Evolutionary conservation across 1,139 yeast species (phyloP).

Genomic region (Candida tetrigidarum): DNA sequence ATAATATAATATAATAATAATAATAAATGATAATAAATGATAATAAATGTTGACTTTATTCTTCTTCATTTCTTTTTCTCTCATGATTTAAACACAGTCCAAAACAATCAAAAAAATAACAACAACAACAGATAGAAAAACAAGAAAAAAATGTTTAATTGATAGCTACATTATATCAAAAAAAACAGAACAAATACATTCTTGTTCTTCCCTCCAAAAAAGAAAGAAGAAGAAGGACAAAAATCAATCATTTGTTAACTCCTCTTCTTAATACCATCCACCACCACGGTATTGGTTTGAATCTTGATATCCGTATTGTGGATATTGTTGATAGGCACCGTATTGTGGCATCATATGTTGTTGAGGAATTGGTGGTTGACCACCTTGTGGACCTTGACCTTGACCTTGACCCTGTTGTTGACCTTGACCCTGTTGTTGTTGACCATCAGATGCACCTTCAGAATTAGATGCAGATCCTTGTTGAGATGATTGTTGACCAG

Average conservation of each 20-base stretch:
- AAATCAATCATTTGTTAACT: too few relatives aligned
- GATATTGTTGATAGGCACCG: conserved; percentile 53
- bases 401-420: conserved; percentile 22
- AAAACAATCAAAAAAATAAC: neutral
- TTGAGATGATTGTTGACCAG: conserved; percentile 8
- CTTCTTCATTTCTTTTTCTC: neutral
- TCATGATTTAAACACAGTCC: neutral
- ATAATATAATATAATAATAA: neutral
- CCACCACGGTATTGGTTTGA: conserved; percentile 45
- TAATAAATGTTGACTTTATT: conserved; percentile 1
- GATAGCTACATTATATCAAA: conserved; percentile 2
- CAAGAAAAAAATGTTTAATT: too few relatives aligned
- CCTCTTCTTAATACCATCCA: conserved; percentile 28
- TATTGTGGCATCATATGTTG: conserved; percentile 48
- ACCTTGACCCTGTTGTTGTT: conserved; percentile 20
- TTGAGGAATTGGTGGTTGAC: conserved; percentile 33
- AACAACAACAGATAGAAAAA: neutral
- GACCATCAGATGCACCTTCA: conserved; percentile 6
- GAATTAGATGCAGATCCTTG: conserved; percentile 13
- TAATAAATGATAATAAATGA: neutral
- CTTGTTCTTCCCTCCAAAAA: too few relatives aligned
- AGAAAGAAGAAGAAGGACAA: too few relatives aligned
- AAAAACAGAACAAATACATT: neutral
- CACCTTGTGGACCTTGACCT: conserved; percentile 22
- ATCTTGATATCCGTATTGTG: conserved; percentile 55